These are phyloP conservation scores for Themeda triandra DNA, from an alignment of 176 grass and related monocot genomes.

Conservation along the genomic window DNA sequence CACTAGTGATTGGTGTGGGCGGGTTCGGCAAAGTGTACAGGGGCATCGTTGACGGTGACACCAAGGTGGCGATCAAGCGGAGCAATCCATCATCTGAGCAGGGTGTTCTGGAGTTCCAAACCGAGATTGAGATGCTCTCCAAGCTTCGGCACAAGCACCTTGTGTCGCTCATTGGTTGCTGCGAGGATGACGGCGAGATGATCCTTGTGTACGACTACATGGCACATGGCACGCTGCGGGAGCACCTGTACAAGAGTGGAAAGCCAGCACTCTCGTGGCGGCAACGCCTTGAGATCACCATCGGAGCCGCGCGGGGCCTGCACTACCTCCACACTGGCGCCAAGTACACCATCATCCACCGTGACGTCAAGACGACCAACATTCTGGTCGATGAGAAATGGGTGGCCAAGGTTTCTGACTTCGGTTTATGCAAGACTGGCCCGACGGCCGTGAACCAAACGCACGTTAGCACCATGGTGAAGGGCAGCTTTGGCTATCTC, in stretches of 20 bases:
- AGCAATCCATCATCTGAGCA: slow-evolving; percentile 46
- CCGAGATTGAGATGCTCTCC: slow-evolving; percentile 57
- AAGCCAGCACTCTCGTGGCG: slow-evolving; percentile 61
- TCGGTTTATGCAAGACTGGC: slow-evolving; percentile 71
- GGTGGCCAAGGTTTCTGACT: slow-evolving; percentile 83
- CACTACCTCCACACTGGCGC: slow-evolving; percentile 87
- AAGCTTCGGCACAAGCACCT: slow-evolving; percentile 56
- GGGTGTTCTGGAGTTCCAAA: slow-evolving; percentile 51
- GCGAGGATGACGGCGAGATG: slow-evolving; percentile 53
- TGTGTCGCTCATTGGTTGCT: slow-evolving; percentile 46
- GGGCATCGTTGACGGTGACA: slow-evolving; percentile 41
- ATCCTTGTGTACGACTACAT: slow-evolving; percentile 52
- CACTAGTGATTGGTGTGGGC: slow-evolving; percentile 45
- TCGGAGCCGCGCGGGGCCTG: slow-evolving; percentile 64
- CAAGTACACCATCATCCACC: slow-evolving; percentile 87
- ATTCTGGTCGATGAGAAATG: slow-evolving; percentile 70
- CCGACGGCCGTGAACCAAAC: slow-evolving; percentile 65
- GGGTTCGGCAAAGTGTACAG: slow-evolving; percentile 56
- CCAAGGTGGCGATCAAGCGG: slow-evolving; percentile 52
- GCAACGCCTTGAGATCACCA: slow-evolving; percentile 74
- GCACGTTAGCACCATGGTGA: slow-evolving; percentile 90
- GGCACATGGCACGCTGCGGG: slow-evolving; percentile 45
- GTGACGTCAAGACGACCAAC: slow-evolving; percentile 90
- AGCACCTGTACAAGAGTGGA: slow-evolving; percentile 54
- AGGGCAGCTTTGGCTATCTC: slow-evolving; percentile 83